Evolutionary conservation across 2,329 filamentous ascomycete species (phyloP), one percentile per base, ranked within the genome.

Genomic region (Trichophyton mentagrophytes): DNA sequence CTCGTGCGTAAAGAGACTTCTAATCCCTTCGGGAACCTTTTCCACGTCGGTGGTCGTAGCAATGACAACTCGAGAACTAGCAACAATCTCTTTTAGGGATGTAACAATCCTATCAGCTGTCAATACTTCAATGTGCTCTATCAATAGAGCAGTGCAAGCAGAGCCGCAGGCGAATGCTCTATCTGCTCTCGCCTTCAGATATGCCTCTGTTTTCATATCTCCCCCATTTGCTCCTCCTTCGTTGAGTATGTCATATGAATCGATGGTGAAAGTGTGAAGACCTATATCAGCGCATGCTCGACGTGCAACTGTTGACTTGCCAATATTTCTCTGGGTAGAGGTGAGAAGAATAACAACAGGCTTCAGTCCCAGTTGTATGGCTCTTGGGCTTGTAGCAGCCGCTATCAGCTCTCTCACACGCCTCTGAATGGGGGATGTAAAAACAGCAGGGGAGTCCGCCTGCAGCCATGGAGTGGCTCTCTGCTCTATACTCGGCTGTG

Each of bases 31-130:
- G 0, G 92, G 89, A 1, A 99, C 84, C 72, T 97, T 95, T 70
- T 97, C 93, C 0, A 96, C 85, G 66, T 97, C 92, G 5, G 90
- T 96, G 0, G 92, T 96, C 0, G 93, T 99, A 0, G 93, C 92
- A 66, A 99, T 85, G 25, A 99, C 76, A 1, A 97, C 89, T 60
- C 93, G 80, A 2, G 85, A 85, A 55, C 88, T 86, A n/a, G 83
- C 79, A 22, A 96, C 75, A 2, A 97, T 85, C 63, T 95, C 89
- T 69, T 89, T 88, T 69, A 99, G 79, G 0, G 90, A 88, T 3
- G 87, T 82, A 17, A 89, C 85, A 79, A 97, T 96, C 42, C 92
- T 84, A 71, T 97, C 93, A 0, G 91, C 90, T 1, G 88, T 95
- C 65, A 99, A 77, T 0, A 91, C 89, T 66, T 99, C 93, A 46